Evolutionary conservation across 139 green algal species (phyloP), one percentile per base, ranked within the genome.

Genomic region (Spirogloea muscicola): DNA sequence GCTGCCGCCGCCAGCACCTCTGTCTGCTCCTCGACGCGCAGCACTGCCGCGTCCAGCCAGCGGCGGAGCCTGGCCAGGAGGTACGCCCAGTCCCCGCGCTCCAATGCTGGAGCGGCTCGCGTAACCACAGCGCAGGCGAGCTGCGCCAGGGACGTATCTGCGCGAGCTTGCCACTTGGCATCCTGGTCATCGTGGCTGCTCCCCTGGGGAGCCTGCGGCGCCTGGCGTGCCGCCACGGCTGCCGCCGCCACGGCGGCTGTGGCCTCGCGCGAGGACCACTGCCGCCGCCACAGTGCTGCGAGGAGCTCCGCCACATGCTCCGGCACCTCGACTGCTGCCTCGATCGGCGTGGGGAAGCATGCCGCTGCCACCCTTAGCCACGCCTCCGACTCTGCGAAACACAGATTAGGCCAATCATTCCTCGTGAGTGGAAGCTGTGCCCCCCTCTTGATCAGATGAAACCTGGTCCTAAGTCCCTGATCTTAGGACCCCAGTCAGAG

Each of bases 1-100:
- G 16, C 5, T 9, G 6, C 9, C 57, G 31, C 25, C 5, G 25
- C 57, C 25, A 36, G 27, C 0, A 3, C 62, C 62, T 71, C 62
- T 39, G 63, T 39, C 27, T 41, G 2, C 62, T 71, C 62, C 38
- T 71, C 62, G 33, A 71, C n/a, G 37, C 21, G 25, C 43, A 62
- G 42, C 18, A 31, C 25, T 34, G 43, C n/a, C 46, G 62, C n/a
- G 10, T 69, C 44, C 18, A 68, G 51, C 3, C n/a, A 69, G 21
- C 36, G 34, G 25, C 65, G 65, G 36, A 74, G 51, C 21, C 34
- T 68, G 31, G 36, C 51, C 3, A 69, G 16, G 44, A 74, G n/a
- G 9, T 31, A 67, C 31, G 3, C 51, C 65, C 58, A 69, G 21
- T 74, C 65, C n/a, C 16, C 65, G 31, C 66, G n/a, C 0, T 21